Conservation (phyloP, 192 early-diverging fungal genomes). For the Tieghemiomyces parasiticus region DNA sequence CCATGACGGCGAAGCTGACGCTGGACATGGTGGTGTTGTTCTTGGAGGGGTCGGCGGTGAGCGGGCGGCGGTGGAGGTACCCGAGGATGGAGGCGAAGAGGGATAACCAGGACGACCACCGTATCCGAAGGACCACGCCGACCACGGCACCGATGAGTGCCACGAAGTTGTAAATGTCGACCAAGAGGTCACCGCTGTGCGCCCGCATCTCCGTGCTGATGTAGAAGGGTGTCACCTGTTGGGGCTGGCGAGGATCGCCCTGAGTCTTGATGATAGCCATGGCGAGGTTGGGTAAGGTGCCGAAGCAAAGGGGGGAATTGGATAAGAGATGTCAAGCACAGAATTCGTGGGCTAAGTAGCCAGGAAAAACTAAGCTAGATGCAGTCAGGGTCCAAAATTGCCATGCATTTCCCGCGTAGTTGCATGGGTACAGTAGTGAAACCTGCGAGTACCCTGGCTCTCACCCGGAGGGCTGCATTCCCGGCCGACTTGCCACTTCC, state of each 20-base stretch:
- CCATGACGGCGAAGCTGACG: not conserved
- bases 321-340: too few relatives aligned
- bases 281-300: too few relatives aligned
- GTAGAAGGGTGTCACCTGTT: constrained; percentile 3
- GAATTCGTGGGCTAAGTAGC: too few relatives aligned
- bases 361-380: too few relatives aligned
- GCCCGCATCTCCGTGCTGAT: not conserved
- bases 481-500: too few relatives aligned
- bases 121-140: constrained; percentile 5
- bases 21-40: not conserved
- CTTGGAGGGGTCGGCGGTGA: not conserved
- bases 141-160: not conserved
- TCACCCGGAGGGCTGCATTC: too few relatives aligned
- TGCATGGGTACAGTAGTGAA: too few relatives aligned
- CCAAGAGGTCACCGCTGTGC: not conserved
- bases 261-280: too few relatives aligned
- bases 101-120: constrained; percentile 5
- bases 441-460: too few relatives aligned
- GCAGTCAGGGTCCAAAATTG: too few relatives aligned
- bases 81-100: not conserved
- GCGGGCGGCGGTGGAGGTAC: not conserved
- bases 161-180: constrained; percentile 7
- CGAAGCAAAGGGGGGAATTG: too few relatives aligned
- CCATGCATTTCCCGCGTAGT: too few relatives aligned
- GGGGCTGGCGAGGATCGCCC: constrained; percentile 1